Base-by-base conservation (phyloP, 2,329 filamentous ascomycete genomes). In the Trichoderma afroharzianum region DNA sequence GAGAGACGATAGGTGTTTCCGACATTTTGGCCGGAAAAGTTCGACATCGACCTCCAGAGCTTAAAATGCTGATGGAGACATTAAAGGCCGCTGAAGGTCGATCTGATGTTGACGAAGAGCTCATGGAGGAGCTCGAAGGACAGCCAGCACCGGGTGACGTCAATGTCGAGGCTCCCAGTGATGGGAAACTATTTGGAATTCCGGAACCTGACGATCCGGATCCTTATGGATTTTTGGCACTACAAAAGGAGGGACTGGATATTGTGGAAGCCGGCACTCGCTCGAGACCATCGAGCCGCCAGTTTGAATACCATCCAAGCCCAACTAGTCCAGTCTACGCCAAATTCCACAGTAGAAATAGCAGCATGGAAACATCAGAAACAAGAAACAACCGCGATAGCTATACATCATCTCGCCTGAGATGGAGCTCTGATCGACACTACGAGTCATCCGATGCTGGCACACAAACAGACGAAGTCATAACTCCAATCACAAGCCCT, bases 1-100 rank as follows among this genome's bases (percentile, higher is more conserved):
- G 89, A 18, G 86, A 93, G 73, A 77, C 77, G 14, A 66, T 71
- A n/a, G 68, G 68, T 6, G 68, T 71, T n/a, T 30, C 50, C 9
- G 77, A 77, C n/a, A 82, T 84, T 59, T 76, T 79, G 0, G 79
- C 81, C 6, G 74, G 78, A 67, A 78, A 74, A 70, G 83, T 84
- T 57, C 72, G 84, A 2, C 73, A 73, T 33, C 84, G 82, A 82
- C 83, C 83, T 1, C 76, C 79, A 55, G 79, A 78, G 4, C 81
- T 77, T 9, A 79, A 79, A 68, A 79, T 81, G 53, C 76, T 85
- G 2, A 78, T 80, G 15, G 82, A 83, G 72, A 80, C 83, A 0
- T 76, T 85, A 6, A 79, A 79, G 72, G 80, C 77, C n/a, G 77
- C 83, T 4, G 80, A 84, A 64, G 82, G 82, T 1, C 74, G 72